Percentiles rank a stretch among this genome's conserved stretches.
Conservation (phyloP, 306 rosid genomes). For the Lablab purpureus region DNA sequence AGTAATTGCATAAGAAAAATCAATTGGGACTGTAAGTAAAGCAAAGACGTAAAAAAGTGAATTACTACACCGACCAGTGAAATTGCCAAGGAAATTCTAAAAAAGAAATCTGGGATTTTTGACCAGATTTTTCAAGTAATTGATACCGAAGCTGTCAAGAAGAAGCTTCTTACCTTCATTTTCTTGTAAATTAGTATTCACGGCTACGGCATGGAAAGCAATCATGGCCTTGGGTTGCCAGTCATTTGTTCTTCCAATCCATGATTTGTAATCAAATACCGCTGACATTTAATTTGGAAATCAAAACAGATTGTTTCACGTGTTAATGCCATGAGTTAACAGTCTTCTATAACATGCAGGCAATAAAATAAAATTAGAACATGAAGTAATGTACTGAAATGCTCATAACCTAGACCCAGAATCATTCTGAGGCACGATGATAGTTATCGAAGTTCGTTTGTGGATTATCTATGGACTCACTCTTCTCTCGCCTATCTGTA, state of each 20-base stretch:
- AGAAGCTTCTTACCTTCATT: slow-evolving; percentile 71
- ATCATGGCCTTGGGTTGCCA: slow-evolving; percentile 98
- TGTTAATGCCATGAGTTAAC: slow-evolving; percentile 29
- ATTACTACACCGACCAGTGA: background rate
- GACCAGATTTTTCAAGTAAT: slow-evolving; percentile 36
- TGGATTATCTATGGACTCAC: background rate
- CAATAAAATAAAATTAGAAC: slow-evolving; percentile 20
- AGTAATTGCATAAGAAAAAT: slow-evolving; percentile 14
- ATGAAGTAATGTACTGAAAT: slow-evolving; percentile 7
- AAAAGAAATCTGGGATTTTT: slow-evolving; percentile 33
- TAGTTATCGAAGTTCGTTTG: background rate
- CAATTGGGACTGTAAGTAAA: slow-evolving; percentile 13
- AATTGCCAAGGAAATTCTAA: slow-evolving; percentile 24
- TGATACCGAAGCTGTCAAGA: slow-evolving; percentile 28
- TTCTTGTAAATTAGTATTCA: slow-evolving; percentile 90
- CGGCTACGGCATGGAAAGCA: slow-evolving; percentile 89
- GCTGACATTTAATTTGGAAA: slow-evolving; percentile 63
- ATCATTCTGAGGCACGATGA: slow-evolving; percentile 24
- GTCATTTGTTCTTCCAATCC: slow-evolving; percentile 79
- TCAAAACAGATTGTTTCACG: slow-evolving; percentile 31
- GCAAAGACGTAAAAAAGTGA: slow-evolving; percentile 6
- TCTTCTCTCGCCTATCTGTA: background rate
- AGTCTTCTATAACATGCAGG: slow-evolving; percentile 13
- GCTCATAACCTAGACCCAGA: slow-evolving; percentile 30
- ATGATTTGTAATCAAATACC: slow-evolving; percentile 74